These are phyloP conservation scores for Saccharomycopsis fermentans DNA, from an alignment of 805 yeast species.

Conservation along the genomic window DNA sequence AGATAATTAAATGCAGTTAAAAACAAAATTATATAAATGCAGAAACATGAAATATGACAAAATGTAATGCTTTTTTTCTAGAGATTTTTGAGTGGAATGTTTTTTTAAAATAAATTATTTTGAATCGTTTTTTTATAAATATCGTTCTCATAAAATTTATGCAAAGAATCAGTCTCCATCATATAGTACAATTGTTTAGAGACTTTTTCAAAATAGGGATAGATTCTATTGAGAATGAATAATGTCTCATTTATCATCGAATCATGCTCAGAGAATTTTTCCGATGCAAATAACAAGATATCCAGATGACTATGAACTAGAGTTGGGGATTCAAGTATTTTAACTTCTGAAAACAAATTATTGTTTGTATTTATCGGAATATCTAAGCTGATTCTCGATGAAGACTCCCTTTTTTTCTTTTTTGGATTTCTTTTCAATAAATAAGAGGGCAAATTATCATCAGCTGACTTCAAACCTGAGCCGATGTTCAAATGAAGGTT, in stretches of 20 bases:
- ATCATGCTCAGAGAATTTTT: constrained; percentile 25
- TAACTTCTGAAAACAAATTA: background rate
- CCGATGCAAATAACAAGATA: background rate
- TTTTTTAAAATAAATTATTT: constrained; percentile 18
- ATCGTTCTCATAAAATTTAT: constrained; percentile 48
- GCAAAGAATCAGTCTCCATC: constrained; percentile 67
- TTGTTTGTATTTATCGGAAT: background rate
- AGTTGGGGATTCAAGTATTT: constrained; percentile 6
- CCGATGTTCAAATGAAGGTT: background rate
- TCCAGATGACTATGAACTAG: constrained; percentile 1
- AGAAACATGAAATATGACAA: background rate
- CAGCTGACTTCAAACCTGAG: background rate
- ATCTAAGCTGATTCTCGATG: background rate
- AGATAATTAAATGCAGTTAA: too few species aligned
- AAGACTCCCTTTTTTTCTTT: background rate
- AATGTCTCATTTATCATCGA: constrained; percentile 27
- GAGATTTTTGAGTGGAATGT: background rate
- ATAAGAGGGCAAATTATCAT: constrained; percentile 1
- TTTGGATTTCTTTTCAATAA: background rate
- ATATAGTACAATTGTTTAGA: constrained; percentile 40
- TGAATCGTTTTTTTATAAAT: constrained; percentile 24
- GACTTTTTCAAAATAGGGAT: constrained; percentile 39
- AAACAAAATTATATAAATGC: too few species aligned
- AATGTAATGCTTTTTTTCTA: background rate
- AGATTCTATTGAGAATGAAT: constrained; percentile 28